Conservation (phyloP, 2,329 filamentous ascomycete species). For the Stagonosporopsis vannaccii region DNA sequence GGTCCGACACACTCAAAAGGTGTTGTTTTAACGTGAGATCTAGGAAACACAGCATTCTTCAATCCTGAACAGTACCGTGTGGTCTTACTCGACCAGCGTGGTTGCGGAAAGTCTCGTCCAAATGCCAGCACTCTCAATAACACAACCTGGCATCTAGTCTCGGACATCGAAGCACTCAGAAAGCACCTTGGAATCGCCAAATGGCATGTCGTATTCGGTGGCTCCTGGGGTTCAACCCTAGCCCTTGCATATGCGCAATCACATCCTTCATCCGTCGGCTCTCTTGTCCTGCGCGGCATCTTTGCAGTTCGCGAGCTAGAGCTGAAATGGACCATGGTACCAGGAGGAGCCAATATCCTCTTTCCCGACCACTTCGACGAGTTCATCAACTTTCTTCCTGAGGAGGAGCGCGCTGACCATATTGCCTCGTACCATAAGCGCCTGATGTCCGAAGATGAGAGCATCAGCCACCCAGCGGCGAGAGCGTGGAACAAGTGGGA, state of each 20-base stretch:
- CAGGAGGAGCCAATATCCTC: constrained; percentile 39
- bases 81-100: constrained; percentile 58
- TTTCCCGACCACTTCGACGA: constrained; percentile 53
- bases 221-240: constrained; percentile 58
- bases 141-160: constrained; percentile 54
- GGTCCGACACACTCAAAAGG: not conserved
- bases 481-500: constrained; percentile 50
- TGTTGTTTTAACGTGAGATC: not conserved
- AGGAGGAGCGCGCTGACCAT: constrained; percentile 48
- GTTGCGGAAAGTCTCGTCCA: constrained; percentile 55
- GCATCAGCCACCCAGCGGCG: constrained; percentile 41
- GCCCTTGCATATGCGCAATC: constrained; percentile 55
- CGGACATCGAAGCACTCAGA: constrained; percentile 56
- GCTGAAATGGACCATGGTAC: constrained; percentile 46
- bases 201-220: constrained; percentile 58
- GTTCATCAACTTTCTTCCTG: constrained; percentile 47
- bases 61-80: constrained; percentile 55
- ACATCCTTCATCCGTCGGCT: constrained; percentile 49
- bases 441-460: constrained; percentile 45
- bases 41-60: constrained; percentile 52
- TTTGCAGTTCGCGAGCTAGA: constrained; percentile 51
- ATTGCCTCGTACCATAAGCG: constrained; percentile 52
- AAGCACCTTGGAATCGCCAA: constrained; percentile 52
- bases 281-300: constrained; percentile 54
- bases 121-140: constrained; percentile 53